Conservation (phyloP, 306 rosid genomes). For the Sesbania bispinosa region DNA sequence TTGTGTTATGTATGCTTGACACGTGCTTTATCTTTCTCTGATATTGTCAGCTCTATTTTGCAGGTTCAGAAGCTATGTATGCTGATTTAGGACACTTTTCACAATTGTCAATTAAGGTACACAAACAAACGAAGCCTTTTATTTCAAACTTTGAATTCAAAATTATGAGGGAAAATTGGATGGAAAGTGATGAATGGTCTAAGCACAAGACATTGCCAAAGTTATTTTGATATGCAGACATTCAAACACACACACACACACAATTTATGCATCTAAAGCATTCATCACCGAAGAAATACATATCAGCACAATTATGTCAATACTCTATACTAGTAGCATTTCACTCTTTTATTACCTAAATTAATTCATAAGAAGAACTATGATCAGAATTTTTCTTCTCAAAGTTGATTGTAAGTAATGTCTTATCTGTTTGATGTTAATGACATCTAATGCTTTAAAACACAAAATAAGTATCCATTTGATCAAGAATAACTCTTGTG, state of each 20-base stretch:
- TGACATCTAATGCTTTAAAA: no score
- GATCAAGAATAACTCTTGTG: not conserved
- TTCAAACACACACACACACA: not conserved
- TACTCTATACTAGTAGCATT: not conserved
- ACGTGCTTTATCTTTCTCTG: slow-evolving; percentile 21
- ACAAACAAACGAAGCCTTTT: slow-evolving; percentile 8
- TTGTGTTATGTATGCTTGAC: not conserved
- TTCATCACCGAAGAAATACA: not conserved
- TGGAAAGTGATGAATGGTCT: not conserved
- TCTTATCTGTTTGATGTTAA: not conserved
- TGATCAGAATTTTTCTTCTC: not conserved
- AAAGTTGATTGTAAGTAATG: not conserved
- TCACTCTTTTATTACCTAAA: not conserved
- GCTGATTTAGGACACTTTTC: slow-evolving; percentile 96
- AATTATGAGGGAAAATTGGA: not conserved
- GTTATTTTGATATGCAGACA: not conserved
- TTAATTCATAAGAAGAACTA: not conserved
- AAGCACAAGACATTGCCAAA: not conserved
- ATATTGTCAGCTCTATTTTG: slow-evolving; percentile 21
- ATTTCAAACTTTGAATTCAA: not conserved
- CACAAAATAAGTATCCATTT: not conserved
- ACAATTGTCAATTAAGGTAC: slow-evolving; percentile 64
- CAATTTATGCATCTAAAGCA: not conserved
- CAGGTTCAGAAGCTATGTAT: slow-evolving; percentile 98
- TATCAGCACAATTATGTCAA: not conserved